Percentiles rank a stretch among this genome's conserved stretches.
These are phyloP conservation scores for Epichloe aotearoae DNA, from an alignment of 2,329 filamentous ascomycete genomes.

Conservation along the genomic window DNA sequence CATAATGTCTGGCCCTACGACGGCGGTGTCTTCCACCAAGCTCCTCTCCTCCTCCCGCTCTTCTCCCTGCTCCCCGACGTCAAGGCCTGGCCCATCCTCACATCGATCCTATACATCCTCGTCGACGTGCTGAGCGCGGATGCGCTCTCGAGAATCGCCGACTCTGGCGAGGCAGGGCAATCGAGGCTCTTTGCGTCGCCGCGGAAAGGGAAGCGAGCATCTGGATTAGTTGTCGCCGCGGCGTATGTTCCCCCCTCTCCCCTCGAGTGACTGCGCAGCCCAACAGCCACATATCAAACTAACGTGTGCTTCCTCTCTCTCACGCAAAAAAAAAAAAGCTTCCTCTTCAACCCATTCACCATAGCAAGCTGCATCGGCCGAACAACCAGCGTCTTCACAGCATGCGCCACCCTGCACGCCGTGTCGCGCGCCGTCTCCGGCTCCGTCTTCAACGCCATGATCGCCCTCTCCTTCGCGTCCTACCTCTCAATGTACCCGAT, in stretches of 20 bases:
- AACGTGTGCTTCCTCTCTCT: background rate
- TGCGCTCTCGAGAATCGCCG: conserved; percentile 65
- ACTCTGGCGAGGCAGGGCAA: conserved; percentile 64
- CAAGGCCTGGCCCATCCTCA: conserved; percentile 53
- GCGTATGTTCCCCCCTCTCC: conserved; percentile 38
- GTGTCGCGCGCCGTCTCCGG: conserved; percentile 69
- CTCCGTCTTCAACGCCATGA: conserved; percentile 60
- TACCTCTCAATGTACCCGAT: conserved; percentile 89
- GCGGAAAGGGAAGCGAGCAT: conserved; percentile 62
- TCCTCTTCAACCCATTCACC: conserved; percentile 89
- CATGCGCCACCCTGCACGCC: conserved; percentile 73
- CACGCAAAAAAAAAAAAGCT: conserved; percentile 48
- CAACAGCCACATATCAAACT: background rate
- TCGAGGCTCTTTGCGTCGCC: conserved; percentile 68
- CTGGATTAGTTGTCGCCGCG: conserved; percentile 61
- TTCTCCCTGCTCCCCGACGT: conserved; percentile 77
- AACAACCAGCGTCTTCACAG: conserved; percentile 79
- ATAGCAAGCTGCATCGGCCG: conserved; percentile 82
- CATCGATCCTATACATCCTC: conserved; percentile 65
- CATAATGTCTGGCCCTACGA: conserved; percentile 96
- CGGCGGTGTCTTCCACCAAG: conserved; percentile 72
- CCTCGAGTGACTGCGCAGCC: background rate
- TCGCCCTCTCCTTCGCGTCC: conserved; percentile 73
- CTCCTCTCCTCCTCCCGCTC: conserved; percentile 77
- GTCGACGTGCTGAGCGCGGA: conserved; percentile 74